A percentile compares a stretch with the other conserved stretches of the same genome.
phyloP scores from a whole-genome alignment of 2,329 filamentous ascomycete species.

The Didymella keratinophila region DNA sequence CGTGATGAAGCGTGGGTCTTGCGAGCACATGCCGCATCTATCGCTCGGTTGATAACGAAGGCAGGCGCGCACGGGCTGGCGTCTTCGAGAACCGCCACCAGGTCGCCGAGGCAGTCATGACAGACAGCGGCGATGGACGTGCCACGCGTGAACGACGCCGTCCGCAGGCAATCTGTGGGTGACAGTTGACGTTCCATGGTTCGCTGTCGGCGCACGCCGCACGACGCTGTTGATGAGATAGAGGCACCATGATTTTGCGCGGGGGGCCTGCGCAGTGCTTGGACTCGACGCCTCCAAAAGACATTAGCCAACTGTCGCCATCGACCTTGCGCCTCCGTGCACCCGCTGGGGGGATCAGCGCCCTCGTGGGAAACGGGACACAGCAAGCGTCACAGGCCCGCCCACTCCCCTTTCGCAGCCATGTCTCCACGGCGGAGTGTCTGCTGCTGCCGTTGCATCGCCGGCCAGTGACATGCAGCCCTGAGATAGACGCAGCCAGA shows the following conservation, averaged over 20 bases:
- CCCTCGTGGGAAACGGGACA: constrained; percentile 15
- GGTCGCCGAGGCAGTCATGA: constrained; percentile 12
- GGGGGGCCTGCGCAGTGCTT: constrained; percentile 4
- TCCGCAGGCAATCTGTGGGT: constrained; percentile 5
- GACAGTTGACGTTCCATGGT: constrained; percentile 21
- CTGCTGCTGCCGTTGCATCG: constrained; percentile 14
- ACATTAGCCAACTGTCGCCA: constrained; percentile 24
- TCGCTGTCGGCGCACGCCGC: constrained; percentile 17
- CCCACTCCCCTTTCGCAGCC: constrained; percentile 10
- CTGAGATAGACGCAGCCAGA: constrained; percentile 2
- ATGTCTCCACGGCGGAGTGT: constrained; percentile 14
- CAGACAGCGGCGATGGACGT: background rate
- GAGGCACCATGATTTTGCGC: background rate
- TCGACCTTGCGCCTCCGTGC: constrained; percentile 8
- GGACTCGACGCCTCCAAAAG: constrained; percentile 16
- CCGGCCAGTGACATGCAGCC: constrained; percentile 16
- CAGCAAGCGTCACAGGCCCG: constrained; percentile 6
- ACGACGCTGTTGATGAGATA: constrained; percentile 2
- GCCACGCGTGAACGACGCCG: constrained; percentile 1
- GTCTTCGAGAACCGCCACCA: constrained; percentile 12
- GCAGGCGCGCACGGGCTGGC: constrained; percentile 13
- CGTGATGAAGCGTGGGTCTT: constrained; percentile 8
- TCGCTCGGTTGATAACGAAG: constrained; percentile 13
- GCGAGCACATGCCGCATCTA: constrained; percentile 14
- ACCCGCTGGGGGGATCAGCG: constrained; percentile 7